Base-by-base conservation (phyloP, 2,329 filamentous ascomycete species). In the Xylariales sp. region DNA sequence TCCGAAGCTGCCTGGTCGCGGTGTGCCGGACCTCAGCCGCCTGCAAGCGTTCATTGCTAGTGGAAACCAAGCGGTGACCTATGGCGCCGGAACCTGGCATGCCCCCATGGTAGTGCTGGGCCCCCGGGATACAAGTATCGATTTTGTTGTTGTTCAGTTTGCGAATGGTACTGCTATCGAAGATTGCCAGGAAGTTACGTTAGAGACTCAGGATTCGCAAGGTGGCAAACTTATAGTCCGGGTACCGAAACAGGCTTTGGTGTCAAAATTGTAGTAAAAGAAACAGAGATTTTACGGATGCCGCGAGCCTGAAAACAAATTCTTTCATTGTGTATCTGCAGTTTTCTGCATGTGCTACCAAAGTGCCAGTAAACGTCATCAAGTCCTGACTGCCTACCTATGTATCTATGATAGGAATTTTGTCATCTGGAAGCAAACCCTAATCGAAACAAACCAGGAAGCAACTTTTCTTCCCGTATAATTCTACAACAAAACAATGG, bases 81-180 rank as follows among this genome's bases (percentile, higher is more conserved):
- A 97, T 60, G 88, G 78, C 2, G 81, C 86, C 2, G 93, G 88
- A 5, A 96, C 89, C 38, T 98, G 91, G 78, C 93, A 98, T 68
- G 89, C 91, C 44, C 93, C 93, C 1, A 97, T 98, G 91, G 85
- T 89, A 12, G 89, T 88, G 13, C 62, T 97, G 33, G 90, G 90
- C 0, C 46, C 56, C 3, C 40, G 52, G 3, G 70, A 64, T 2
- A 64, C 67, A 18, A 72, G 81, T 15, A 69, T 96, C 33, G 88
- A 93, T 56, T 97, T 96, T 60, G 77, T 95, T 5, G 91, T 97
- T 2, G 77, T 86, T 48, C 91, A 97, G 66, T 93, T 86, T 66
- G 81, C 82, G 23, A 97, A 94, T 61, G 89, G 86, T 3, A 83
- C 93, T 11, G 76, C 66, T 1, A 65, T 74, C 2, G 91, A 97